These are phyloP conservation scores for Dothiorella sarmentorum DNA, from an alignment of 2,329 filamentous ascomycete genomes.

Conservation along the genomic window DNA sequence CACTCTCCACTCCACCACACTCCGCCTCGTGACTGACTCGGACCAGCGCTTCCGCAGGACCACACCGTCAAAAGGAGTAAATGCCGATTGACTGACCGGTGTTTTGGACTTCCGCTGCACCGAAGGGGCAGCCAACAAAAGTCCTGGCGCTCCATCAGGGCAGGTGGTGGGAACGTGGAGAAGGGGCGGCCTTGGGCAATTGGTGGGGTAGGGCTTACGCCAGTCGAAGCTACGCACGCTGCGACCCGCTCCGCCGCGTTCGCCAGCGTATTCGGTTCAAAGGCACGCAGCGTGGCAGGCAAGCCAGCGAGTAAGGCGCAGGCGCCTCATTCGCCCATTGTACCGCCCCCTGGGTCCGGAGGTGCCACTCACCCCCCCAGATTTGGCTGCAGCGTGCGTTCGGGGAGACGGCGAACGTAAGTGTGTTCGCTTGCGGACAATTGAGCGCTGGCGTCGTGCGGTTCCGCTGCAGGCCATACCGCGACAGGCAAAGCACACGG, in stretches of 20 bases:
- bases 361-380: background rate
- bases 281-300: background rate
- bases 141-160: background rate
- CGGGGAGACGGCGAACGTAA: background rate
- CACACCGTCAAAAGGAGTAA: background rate
- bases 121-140: slow-evolving; percentile 11
- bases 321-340: background rate
- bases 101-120: background rate
- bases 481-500: background rate
- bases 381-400: background rate
- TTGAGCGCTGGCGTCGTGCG: slow-evolving; percentile 1
- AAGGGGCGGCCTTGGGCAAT: background rate
- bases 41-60: background rate
- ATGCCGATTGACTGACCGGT: background rate
- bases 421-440: background rate
- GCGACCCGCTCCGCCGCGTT: background rate
- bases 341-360: no score
- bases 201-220: slow-evolving; percentile 10
- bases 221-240: background rate
- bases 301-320: background rate
- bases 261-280: slow-evolving; percentile 1
- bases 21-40: background rate
- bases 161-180: background rate
- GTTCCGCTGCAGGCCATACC: slow-evolving; percentile 13
- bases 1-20: no score